Evolutionary conservation across 306 rosid genomes (phyloP), one percentile per base, ranked within the genome.

Genomic region (Carpinus fangiana): DNA sequence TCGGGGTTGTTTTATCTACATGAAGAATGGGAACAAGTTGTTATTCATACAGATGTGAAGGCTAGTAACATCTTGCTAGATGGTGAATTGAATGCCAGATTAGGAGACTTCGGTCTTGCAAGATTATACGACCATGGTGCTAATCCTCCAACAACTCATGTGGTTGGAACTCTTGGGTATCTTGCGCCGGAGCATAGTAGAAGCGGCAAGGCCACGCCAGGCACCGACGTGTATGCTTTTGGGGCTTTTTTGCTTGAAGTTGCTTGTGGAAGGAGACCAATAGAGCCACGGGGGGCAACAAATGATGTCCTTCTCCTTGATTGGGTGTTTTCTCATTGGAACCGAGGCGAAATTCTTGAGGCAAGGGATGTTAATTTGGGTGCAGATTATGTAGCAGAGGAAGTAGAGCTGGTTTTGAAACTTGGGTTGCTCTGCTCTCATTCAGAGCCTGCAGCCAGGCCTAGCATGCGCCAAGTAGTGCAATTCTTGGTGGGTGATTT

Each of bases 381-480:
- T 11, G 89, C 90, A 4, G 12, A 57, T 26, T 91, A 61, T 76
- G 81, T 77, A 41, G 87, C 62, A 56, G 70, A 3, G 2, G 93
- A 91, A 79, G 83, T 83, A 1, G 13, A 74, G 69, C 45, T 86
- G 84, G 90, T 91, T 47, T 46, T 91, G 90, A 90, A 91, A 77
- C n/a, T 93, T 69, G 98, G 98, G 18, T 60, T 93, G 72, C 36
- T 91, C 48, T 90, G 97, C 43, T 78, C 82, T 12, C 83, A 85
- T 31, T 45, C 77, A 26, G 80, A 75, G 21, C 84, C 86, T 8
- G 8, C 34, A 0, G 59, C 61, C 1, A 56, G 86, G 77, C 88
- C 86, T 3, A 79, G 72, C 59, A 85, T 85, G 88, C 70, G 82
- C 67, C 86, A 82, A 18, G 82, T 79, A 17, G 80, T 85, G 66